Evolutionary conservation across 371 early-diverging fungal genomes (phyloP), one percentile per base, ranked within the genome.

Genomic region (Syncephalis fuscata): DNA sequence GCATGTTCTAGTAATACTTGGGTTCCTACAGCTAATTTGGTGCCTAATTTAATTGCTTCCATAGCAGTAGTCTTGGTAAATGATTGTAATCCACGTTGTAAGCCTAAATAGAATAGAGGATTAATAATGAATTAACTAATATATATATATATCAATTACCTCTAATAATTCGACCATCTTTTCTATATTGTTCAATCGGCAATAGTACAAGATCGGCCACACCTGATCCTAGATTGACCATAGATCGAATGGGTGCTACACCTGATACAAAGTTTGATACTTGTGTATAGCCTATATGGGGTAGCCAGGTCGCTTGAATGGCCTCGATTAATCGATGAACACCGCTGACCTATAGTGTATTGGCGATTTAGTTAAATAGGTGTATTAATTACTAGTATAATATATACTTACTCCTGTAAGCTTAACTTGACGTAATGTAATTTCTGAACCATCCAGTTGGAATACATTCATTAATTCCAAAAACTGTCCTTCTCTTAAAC

Each of bases 381-480:
- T 7, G 17, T 22, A 16, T 26, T 24, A 4, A 44, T 36, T 38
- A 37, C 44, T 37, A 55, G 21, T 9, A 23, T n/a, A 38, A 41
- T 37, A 8, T 9, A 20, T 19, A 48, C 60, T 60, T 58, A 76
- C 80, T 1, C 90, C 96, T 0, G 74, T 73, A 24, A 91, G 61
- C 54, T 76, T 69, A 11, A 93, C 80, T 25, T 69, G 68, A 36
- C 64, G 73, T 19, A 97, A 58, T 0, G 74, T 71, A 74, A 97
- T 76, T 46, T 84, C 82, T 1, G 93, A 91, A 3, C 82, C 89
- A 46, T 94, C 93, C 43, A 97, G 61, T 26, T 78, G 86, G 63
- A 94, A 83, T 23, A 97, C 72, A 53, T 97, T 97, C 50, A 94
- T 67, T 22, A 97, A 68, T 61, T 96, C 95, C 1, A 81, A 66